Base-by-base conservation (phyloP, 169 alveolate species). In the Eimeria zaria region DNA sequence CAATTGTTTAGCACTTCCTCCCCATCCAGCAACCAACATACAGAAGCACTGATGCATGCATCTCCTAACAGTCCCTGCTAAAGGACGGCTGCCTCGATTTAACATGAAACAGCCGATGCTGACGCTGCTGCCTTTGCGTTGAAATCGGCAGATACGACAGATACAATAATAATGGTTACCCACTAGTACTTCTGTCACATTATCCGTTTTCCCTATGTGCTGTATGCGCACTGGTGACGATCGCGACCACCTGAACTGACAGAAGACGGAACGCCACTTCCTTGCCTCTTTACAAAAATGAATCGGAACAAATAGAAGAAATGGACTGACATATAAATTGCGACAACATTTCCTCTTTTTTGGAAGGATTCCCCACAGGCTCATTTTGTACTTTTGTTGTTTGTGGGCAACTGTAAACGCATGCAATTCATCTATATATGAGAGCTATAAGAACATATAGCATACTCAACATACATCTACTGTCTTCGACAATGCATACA, bases 201-300 rank as follows among this genome's bases (percentile, higher is more conserved):
- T 39, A 71, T 71, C 30, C n/a, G 53, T 11, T 36, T 39, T 30
- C 14, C 51, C 81, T 30, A 67, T 0, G 51, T 33, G 81, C 53
- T 71, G 81, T 71, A 71, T 71, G 51, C 53, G 33, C 27, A 11
- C 53, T 71, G 30, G 81, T 16, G 81, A 12, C 81, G 53, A 71
- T 36, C 81, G 81, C 81, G 30, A 39, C 81, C 81, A 18, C 81
- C 3, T 71, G 51, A 71, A 39, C 53, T 71, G 81, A 39, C 81
- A 18, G 53, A 71, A 71, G 81, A 36, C 81, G 51, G 39, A 36
- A 36, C 30, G 81, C 81, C 81, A 71, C 53, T 71, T 18, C 11
- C 16, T 71, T 71, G 81, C 18, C 30, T 67, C 76, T 71, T 36
- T 71, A 71, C 81, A 71, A 71, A 71, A 71, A 71, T 71, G 41